Base-by-base conservation (phyloP, 148 eudicot species). In the Rheum nobile region DNA sequence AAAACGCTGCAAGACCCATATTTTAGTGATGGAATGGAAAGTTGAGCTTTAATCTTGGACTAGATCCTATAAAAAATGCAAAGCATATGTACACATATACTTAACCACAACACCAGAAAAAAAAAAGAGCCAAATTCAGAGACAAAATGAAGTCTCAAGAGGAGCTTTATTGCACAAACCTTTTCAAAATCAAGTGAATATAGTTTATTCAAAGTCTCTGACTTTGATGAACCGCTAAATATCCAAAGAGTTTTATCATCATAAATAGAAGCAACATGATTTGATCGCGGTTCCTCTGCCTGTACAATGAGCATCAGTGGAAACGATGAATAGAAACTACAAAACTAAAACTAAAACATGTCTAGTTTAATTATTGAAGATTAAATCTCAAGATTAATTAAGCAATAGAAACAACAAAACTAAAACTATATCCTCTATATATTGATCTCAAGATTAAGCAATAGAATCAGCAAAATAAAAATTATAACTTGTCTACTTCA, bases 1-100 rank as follows among this genome's bases (percentile, higher is more conserved):
- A 94, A 84, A 61, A 87, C 97, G 54, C 96, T 90, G 73, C 97
- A 88, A 75, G 97, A 89, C 74, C 98, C 98, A 83, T 97, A 89
- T 84, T 97, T 83, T 71, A 97, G 97, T 54, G 97, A 89, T 78
- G 98, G 98, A 85, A 91, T 93, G 80, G 82, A 88, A 76, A 86
- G 90, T 75, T 89, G 86, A 54, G 79, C 84, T 81, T 90, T 94
- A 77, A 89, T 91, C 85, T 87, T 91, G 73, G 98, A 83, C 98
- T 97, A 94, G 79, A 87, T 83, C 96, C 91, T 94, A 97, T 94
- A 32, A 72, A 54, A 74, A 43, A 24, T 7, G n/a, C n/a, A 11
- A 11, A 24, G 24, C 0, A 3, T 0, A 24, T 26, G 11, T 57
- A 22, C 9, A 55, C 1, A 10, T 57, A 22, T 9, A 24, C 22